Evolutionary conservation across 495 filamentous ascomycete genomes (phyloP).

Genomic region (Xylaria curta): DNA sequence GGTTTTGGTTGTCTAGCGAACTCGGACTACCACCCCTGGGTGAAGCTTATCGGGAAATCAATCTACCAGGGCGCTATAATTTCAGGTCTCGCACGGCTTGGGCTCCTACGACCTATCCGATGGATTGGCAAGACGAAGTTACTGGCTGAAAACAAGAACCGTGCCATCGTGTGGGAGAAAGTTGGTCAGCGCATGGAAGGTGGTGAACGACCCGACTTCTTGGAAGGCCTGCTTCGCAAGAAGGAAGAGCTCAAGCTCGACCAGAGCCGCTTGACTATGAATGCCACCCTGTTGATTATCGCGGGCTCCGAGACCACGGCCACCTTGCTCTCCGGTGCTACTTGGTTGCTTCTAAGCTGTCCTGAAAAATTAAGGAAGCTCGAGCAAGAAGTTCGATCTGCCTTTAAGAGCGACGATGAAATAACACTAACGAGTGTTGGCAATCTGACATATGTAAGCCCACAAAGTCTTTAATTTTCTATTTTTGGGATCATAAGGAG

Average conservation of each 20-base stretch:
- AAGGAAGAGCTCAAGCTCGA: conserved; percentile 49
- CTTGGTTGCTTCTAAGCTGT: conserved; percentile 58
- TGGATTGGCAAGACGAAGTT: conserved; percentile 9
- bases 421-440: conserved; percentile 57
- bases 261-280: conserved; percentile 28
- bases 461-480: not conserved
- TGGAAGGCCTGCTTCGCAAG: conserved; percentile 56
- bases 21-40: conserved; percentile 60
- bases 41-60: conserved; percentile 48
- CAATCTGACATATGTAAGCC: conserved; percentile 51
- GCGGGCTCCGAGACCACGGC: conserved; percentile 68
- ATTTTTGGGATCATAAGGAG: too few relatives aligned
- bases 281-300: conserved; percentile 47
- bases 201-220: conserved; percentile 51
- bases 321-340: conserved; percentile 57
- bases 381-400: conserved; percentile 54
- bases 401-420: conserved; percentile 57
- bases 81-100: conserved; percentile 29
- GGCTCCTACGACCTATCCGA: conserved; percentile 3
- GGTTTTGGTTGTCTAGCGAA: conserved; percentile 59
- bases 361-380: conserved; percentile 52
- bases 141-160: conserved; percentile 43
- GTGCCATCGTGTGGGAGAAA: conserved; percentile 45
- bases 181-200: conserved; percentile 50
- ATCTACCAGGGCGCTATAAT: conserved; percentile 40